These are phyloP conservation scores for Emergomyces africanus DNA, from an alignment of 2,329 filamentous ascomycete genomes.

Conservation along the genomic window DNA sequence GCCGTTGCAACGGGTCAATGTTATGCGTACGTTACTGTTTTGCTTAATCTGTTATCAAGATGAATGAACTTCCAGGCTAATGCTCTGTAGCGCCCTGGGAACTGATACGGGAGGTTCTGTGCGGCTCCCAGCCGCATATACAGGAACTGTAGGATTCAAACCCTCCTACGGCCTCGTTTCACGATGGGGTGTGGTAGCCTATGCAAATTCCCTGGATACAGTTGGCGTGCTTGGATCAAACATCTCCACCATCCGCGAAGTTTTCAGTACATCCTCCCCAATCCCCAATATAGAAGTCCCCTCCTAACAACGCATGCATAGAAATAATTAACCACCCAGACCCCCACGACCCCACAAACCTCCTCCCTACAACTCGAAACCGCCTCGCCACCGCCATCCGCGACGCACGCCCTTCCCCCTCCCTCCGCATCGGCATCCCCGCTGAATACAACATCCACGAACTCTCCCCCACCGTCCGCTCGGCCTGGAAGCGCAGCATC, in stretches of 20 bases:
- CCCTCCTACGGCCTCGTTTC: constrained; percentile 83
- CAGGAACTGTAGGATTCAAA: constrained; percentile 73
- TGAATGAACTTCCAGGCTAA: constrained; percentile 6
- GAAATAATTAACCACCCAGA: constrained; percentile 49
- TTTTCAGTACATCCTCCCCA: constrained; percentile 33
- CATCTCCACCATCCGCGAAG: constrained; percentile 38
- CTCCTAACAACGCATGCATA: constrained; percentile 14
- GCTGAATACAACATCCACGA: constrained; percentile 81
- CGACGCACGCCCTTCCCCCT: constrained; percentile 2
- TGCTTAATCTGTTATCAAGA: no score
- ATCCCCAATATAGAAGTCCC: neutral
- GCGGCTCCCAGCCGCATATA: constrained; percentile 76
- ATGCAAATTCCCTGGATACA: constrained; percentile 86
- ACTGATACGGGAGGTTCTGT: constrained; percentile 92
- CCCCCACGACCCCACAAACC: constrained; percentile 59
- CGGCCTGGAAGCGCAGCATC: constrained; percentile 56
- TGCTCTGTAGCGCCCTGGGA: constrained; percentile 52
- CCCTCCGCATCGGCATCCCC: constrained; percentile 45
- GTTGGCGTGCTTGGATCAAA: constrained; percentile 59
- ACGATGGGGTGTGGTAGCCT: constrained; percentile 74
- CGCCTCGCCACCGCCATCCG: constrained; percentile 24
- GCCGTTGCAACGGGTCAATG: constrained; percentile 57
- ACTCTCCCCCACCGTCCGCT: constrained; percentile 55
- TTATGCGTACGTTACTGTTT: constrained; percentile 42
- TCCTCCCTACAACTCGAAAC: constrained; percentile 44